Evolutionary conservation across 768 basidiomycete genomes (phyloP).

Genomic region (Leccinum broughii): DNA sequence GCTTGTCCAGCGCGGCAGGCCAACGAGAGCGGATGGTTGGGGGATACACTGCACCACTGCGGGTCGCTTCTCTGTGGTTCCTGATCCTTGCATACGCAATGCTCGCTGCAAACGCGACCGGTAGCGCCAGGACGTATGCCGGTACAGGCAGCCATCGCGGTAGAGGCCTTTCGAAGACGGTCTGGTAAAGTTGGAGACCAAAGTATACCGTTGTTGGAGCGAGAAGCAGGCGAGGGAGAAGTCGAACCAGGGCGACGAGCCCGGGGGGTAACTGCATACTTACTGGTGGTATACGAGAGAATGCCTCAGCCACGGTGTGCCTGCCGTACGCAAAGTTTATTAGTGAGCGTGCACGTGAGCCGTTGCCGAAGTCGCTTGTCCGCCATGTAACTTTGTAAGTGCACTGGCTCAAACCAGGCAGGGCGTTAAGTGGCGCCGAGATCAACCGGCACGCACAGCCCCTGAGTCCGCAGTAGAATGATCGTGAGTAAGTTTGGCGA

Average conservation of each 20-base stretch:
- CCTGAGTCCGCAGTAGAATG: no score
- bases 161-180: background rate
- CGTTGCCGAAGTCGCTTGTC: no score
- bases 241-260: conserved; percentile 31
- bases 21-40: conserved; percentile 39
- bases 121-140: conserved; percentile 27
- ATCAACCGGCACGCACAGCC: no score
- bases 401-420: no score
- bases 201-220: conserved; percentile 20
- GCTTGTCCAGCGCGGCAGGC: conserved; percentile 49
- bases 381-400: no score
- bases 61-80: conserved; percentile 42
- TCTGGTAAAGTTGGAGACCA: conserved; percentile 13
- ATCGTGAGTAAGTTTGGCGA: no score
- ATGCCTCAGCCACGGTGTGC: no score
- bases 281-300: no score
- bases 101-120: conserved; percentile 18
- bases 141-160: conserved; percentile 17
- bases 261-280: conserved; percentile 30
- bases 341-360: no score
- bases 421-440: no score
- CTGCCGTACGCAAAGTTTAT: no score
- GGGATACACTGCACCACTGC: conserved; percentile 46
- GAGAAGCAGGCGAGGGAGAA: conserved; percentile 29
- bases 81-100: conserved; percentile 47